These are phyloP conservation scores for Edaphochlamys debaryana DNA, from an alignment of 139 green algal species.

Conservation along the genomic window DNA sequence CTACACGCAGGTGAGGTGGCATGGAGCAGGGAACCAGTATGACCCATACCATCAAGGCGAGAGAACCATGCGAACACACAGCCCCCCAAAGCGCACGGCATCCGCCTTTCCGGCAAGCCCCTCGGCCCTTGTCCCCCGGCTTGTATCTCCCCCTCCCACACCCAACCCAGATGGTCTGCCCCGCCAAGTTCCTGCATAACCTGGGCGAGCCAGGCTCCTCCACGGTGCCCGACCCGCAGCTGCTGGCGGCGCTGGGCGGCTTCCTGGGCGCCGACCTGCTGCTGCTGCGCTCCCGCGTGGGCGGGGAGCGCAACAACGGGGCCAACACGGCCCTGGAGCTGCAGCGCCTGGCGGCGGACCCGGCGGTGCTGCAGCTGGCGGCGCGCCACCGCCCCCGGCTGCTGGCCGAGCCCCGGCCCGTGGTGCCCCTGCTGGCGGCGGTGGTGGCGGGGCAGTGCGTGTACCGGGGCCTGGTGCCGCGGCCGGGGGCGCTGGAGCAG, in stretches of 20 bases:
- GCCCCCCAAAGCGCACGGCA: too few species aligned
- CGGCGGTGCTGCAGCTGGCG: not conserved
- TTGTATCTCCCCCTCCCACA: not conserved
- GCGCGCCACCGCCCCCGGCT: too few species aligned
- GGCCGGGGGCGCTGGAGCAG: not conserved
- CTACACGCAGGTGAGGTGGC: too few species aligned
- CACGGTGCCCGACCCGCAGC: not conserved
- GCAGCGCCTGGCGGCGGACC: not conserved
- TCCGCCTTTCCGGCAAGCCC: too few species aligned
- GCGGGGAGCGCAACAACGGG: not conserved
- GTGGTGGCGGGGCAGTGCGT: not conserved
- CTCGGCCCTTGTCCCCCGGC: too few species aligned
- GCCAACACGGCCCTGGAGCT: not conserved
- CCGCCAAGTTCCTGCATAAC: not conserved
- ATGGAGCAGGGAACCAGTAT: too few species aligned
- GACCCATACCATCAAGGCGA: too few species aligned
- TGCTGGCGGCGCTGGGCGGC: not conserved
- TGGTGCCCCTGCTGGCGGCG: not conserved
- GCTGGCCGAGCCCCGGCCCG: too few species aligned
- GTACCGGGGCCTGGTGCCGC: not conserved
- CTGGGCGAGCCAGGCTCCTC: not conserved
- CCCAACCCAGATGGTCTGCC: not conserved
- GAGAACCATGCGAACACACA: too few species aligned
- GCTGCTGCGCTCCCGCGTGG: not conserved
- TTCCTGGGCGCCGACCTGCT: not conserved